phyloP scores from a whole-genome alignment of 768 basidiomycete species.

The Sistotremastrum niveocremeum region DNA sequence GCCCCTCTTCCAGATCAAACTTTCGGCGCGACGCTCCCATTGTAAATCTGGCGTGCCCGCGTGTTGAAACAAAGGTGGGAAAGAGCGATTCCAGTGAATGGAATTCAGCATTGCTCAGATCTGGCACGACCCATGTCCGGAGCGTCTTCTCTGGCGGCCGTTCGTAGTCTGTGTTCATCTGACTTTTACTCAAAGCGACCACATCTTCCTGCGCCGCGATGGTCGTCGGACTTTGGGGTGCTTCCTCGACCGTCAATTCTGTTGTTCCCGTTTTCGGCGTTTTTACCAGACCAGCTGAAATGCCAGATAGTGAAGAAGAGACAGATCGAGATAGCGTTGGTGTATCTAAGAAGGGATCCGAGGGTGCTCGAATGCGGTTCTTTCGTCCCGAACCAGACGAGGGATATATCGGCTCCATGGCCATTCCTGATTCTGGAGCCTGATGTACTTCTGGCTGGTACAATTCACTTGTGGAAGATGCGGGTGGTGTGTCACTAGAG shows the following conservation, averaged over 20 bases:
- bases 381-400: conserved; percentile 23
- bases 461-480: conserved; percentile 11
- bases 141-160: conserved; percentile 32
- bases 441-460: conserved; percentile 4
- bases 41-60: conserved; percentile 58
- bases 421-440: conserved; percentile 19
- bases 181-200: conserved; percentile 1
- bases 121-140: conserved; percentile 72
- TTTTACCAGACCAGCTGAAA: conserved; percentile 16
- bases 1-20: conserved; percentile 41
- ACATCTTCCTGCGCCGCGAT: conserved; percentile 21
- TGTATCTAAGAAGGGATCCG: conserved; percentile 70
- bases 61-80: conserved; percentile 53
- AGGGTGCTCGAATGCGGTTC: conserved; percentile 60
- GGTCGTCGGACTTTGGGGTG: conserved; percentile 25
- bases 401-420: conserved; percentile 21
- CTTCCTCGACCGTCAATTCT: conserved; percentile 24
- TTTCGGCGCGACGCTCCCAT: conserved; percentile 13
- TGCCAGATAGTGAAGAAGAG: conserved; percentile 40
- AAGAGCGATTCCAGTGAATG: conserved; percentile 56
- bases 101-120: conserved; percentile 65
- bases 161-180: conserved; percentile 1
- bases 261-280: conserved; percentile 17
- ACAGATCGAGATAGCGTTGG: conserved; percentile 42
- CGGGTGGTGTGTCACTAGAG: conserved; percentile 1